Evolutionary conservation across 768 basidiomycete genomes (phyloP).

Genomic region (Podaxis rugospora): DNA sequence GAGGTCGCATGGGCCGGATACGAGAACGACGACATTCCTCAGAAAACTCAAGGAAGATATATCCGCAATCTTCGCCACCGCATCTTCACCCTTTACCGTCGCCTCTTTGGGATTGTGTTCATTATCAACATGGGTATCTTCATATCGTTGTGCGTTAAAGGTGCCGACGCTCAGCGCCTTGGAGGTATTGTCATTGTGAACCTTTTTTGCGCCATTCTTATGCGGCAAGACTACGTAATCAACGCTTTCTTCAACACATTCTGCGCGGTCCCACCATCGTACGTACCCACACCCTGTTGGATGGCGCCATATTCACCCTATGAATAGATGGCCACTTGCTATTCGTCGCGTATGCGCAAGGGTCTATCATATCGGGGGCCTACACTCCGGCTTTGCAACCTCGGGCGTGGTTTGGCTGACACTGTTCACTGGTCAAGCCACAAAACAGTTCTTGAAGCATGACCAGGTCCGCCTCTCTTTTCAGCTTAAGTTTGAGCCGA

Average conservation of each 20-base stretch:
- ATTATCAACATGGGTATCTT: constrained; percentile 49
- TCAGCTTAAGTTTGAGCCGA: not conserved
- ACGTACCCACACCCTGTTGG: constrained; percentile 17
- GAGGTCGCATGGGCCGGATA: constrained; percentile 49
- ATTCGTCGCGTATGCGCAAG: constrained; percentile 51
- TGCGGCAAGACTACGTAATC: constrained; percentile 56
- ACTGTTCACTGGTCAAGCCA: constrained; percentile 46
- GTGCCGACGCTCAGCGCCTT: constrained; percentile 31
- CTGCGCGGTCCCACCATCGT: constrained; percentile 47
- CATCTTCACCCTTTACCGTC: constrained; percentile 52
- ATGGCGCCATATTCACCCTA: constrained; percentile 2
- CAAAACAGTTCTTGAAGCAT: constrained; percentile 38
- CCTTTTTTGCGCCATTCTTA: constrained; percentile 41
- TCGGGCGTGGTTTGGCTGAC: constrained; percentile 52
- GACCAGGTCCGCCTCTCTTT: constrained; percentile 24
- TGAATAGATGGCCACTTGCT: constrained; percentile 45
- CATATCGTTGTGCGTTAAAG: constrained; percentile 33
- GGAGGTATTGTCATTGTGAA: constrained; percentile 42
- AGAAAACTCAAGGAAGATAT: constrained; percentile 42
- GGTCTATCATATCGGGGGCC: constrained; percentile 57
- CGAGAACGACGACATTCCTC: constrained; percentile 43
- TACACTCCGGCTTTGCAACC: constrained; percentile 55
- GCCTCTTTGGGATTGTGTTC: constrained; percentile 58
- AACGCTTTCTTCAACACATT: constrained; percentile 53
- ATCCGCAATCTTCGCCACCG: constrained; percentile 53